Conservation (phyloP, 768 basidiomycete species). For the Psilocybe cyanescens region DNA sequence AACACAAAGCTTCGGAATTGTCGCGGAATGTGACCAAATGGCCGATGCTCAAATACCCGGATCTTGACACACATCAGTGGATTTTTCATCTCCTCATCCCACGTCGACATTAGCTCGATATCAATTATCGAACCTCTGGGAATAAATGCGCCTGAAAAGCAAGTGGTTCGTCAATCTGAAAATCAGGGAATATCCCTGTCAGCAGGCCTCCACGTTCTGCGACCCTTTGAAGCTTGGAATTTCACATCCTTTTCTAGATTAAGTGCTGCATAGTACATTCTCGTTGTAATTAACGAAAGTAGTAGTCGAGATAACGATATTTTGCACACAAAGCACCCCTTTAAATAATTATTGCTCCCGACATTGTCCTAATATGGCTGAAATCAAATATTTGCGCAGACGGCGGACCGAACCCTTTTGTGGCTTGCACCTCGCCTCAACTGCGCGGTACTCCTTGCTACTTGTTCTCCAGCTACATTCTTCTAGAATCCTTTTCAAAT, state of each 20-base stretch:
- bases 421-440: conserved; percentile 7
- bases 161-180: neutral
- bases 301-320: neutral
- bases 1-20: neutral
- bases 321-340: neutral
- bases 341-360: neutral
- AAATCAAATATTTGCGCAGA: conserved; percentile 6
- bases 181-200: neutral
- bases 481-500: neutral
- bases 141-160: neutral
- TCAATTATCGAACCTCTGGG: neutral
- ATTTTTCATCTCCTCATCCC: too few species aligned
- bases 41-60: neutral
- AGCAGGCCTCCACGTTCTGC: neutral
- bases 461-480: neutral
- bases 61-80: too few species aligned
- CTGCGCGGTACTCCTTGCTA: conserved; percentile 6
- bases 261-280: neutral
- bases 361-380: neutral
- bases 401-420: conserved; percentile 7
- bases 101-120: too few species aligned
- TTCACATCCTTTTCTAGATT: neutral
- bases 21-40: neutral
- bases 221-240: neutral
- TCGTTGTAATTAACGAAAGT: neutral